Evolutionary conservation across 805 yeast species (phyloP).

Genomic region (Wickerhamiella shivajii): DNA sequence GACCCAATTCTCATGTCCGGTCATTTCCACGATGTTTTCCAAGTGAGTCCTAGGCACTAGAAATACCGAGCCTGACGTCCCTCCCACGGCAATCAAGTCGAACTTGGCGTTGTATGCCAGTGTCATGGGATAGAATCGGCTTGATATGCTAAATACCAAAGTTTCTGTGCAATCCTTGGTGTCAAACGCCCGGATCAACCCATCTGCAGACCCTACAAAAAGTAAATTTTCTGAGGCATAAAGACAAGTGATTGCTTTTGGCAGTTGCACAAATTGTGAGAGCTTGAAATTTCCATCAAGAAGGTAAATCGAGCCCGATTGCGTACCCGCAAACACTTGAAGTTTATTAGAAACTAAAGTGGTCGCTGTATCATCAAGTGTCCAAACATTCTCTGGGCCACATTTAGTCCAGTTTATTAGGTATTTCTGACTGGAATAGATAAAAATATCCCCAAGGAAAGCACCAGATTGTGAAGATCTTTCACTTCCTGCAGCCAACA

Average conservation of each 20-base stretch:
- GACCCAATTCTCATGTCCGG: constrained; percentile 97
- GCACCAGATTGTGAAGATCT: constrained; percentile 10
- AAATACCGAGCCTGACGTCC: constrained; percentile 31
- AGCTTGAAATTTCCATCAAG: constrained; percentile 38
- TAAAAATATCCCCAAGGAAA: not conserved
- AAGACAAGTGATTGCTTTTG: constrained; percentile 48
- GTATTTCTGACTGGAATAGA: constrained; percentile 6
- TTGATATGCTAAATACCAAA: constrained; percentile 5
- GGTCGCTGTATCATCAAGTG: constrained; percentile 33
- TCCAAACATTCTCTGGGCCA: constrained; percentile 14
- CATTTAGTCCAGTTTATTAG: constrained; percentile 4
- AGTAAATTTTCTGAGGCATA: constrained; percentile 32
- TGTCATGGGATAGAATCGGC: constrained; percentile 4
- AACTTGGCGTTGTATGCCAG: constrained; percentile 10
- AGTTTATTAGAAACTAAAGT: constrained; percentile 62
- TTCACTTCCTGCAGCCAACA: constrained; percentile 12
- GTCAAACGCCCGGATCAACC: constrained; percentile 46
- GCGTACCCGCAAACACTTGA: constrained; percentile 58
- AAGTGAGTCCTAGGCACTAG: constrained; percentile 26
- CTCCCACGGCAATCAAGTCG: constrained; percentile 22
- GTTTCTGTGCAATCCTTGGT: constrained; percentile 7
- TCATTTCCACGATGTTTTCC: constrained; percentile 25
- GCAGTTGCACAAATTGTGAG: constrained; percentile 40
- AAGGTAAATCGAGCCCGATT: constrained; percentile 19
- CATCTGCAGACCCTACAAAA: constrained; percentile 58